Percentiles rank a stretch among this genome's conserved stretches.
phyloP scores from a whole-genome alignment of 1,284 basidiomycete species.

The Ceratobasidium sp. region DNA sequence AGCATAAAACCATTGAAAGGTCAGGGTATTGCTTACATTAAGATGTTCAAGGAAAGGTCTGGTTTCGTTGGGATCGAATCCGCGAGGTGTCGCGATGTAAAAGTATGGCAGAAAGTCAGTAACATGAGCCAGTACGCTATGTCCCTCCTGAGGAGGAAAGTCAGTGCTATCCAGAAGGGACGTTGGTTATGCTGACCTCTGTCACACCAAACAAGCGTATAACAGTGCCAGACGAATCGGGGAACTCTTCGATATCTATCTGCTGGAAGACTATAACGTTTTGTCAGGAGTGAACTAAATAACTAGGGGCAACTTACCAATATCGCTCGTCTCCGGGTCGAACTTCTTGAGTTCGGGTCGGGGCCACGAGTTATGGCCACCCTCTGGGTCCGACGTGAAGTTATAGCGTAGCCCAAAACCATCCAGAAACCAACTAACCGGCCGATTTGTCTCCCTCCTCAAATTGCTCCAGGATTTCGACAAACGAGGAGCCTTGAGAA shows the following conservation, averaged over 20 bases:
- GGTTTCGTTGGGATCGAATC: conserved; percentile 77
- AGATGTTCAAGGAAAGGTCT: conserved; percentile 73
- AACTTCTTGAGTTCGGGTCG: conserved; percentile 71
- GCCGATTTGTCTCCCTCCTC: conserved; percentile 71
- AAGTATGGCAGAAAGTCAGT: conserved; percentile 91
- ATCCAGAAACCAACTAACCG: conserved; percentile 54
- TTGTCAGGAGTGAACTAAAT: not conserved
- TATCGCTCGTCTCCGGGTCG: conserved; percentile 69
- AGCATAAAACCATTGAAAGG: not conserved
- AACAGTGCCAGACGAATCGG: conserved; percentile 62
- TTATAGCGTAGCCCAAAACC: not conserved
- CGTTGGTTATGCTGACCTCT: conserved; percentile 61
- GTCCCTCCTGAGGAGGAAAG: conserved; percentile 67
- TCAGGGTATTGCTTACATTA: conserved; percentile 68
- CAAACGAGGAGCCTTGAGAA: conserved; percentile 65
- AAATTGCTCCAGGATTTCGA: conserved; percentile 79
- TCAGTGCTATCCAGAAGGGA: conserved; percentile 6
- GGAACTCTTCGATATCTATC: conserved; percentile 83
- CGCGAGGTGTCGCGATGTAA: conserved; percentile 85
- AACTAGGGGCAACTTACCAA: conserved; percentile 58
- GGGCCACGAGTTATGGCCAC: conserved; percentile 80
- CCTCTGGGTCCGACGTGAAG: conserved; percentile 60
- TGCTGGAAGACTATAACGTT: conserved; percentile 84
- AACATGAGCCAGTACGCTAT: conserved; percentile 87
- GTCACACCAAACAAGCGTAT: conserved; percentile 91